Evolutionary conservation across 306 rosid species (phyloP).

Genomic region (Mimosa pudica): DNA sequence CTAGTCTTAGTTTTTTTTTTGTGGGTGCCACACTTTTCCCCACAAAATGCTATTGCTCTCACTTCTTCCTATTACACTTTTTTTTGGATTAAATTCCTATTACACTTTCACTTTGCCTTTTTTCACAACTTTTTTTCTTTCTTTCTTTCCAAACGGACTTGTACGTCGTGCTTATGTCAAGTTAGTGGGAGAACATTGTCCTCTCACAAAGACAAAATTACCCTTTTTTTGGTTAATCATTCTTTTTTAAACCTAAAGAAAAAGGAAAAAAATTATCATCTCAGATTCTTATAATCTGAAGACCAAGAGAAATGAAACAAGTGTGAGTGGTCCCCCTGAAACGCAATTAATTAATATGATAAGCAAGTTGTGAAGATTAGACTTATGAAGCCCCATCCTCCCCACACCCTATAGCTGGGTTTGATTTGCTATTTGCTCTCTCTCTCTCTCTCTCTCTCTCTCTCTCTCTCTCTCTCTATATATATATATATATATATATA

Average conservation of each 20-base stretch:
- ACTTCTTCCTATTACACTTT: conserved; percentile 27
- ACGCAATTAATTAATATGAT: conserved; percentile 44
- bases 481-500: too few relatives aligned
- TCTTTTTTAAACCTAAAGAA: neutral
- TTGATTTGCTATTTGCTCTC: neutral
- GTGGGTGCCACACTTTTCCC: conserved; percentile 26
- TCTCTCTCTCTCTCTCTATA: too few relatives aligned
- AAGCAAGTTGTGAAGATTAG: conserved; percentile 51
- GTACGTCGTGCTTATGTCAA: neutral
- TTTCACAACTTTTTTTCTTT: neutral
- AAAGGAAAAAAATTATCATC: neutral
- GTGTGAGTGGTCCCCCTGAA: conserved; percentile 50
- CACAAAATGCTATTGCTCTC: conserved; percentile 11
- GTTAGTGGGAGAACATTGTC: neutral
- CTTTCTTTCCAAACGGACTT: conserved; percentile 4
- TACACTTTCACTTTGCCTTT: conserved; percentile 36
- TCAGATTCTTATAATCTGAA: conserved; percentile 23
- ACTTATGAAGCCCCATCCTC: conserved; percentile 37
- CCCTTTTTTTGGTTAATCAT: neutral
- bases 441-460: neutral
- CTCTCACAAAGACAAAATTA: neutral
- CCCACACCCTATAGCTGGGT: conserved; percentile 16
- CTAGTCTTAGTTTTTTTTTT: conserved; percentile 35
- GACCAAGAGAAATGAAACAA: conserved; percentile 30
- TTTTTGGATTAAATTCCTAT: too few relatives aligned